These are phyloP conservation scores for Sclerotinia nivalis DNA, from an alignment of 2,329 filamentous ascomycete species.

Conservation along the genomic window DNA sequence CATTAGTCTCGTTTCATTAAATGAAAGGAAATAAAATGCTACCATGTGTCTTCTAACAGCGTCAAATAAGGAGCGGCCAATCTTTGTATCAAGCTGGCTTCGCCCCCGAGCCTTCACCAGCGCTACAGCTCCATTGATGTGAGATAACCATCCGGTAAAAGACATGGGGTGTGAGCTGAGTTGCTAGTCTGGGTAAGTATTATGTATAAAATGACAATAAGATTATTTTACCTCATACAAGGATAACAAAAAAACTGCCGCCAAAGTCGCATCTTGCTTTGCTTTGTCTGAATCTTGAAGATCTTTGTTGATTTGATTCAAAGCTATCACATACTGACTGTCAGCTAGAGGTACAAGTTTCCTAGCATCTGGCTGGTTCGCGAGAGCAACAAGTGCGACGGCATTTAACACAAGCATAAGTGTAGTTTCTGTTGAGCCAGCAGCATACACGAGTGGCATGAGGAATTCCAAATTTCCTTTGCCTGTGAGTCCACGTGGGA, in stretches of 20 bases:
- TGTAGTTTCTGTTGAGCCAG: slow-evolving; percentile 46
- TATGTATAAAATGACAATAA: not conserved
- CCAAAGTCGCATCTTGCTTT: slow-evolving; percentile 55
- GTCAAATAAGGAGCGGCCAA: slow-evolving; percentile 57
- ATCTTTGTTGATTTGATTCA: slow-evolving; percentile 53
- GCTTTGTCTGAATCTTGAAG: slow-evolving; percentile 51
- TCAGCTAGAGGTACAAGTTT: slow-evolving; percentile 46
- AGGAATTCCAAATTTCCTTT: slow-evolving; percentile 60
- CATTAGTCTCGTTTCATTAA: slow-evolving; percentile 45
- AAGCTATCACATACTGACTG: slow-evolving; percentile 54
- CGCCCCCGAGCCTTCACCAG: slow-evolving; percentile 56
- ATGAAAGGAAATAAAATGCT: slow-evolving; percentile 27
- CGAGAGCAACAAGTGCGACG: slow-evolving; percentile 57
- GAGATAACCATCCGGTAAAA: slow-evolving; percentile 59
- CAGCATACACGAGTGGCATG: slow-evolving; percentile 51
- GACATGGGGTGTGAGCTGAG: slow-evolving; percentile 55
- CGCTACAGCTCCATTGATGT: slow-evolving; percentile 60
- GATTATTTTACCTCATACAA: slow-evolving; percentile 54
- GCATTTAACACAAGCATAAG: slow-evolving; percentile 53
- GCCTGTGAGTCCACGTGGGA: slow-evolving; percentile 51
- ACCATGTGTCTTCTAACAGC: slow-evolving; percentile 62
- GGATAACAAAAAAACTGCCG: slow-evolving; percentile 58
- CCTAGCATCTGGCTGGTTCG: slow-evolving; percentile 48
- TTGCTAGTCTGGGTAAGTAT: slow-evolving; percentile 38
- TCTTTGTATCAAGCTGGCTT: slow-evolving; percentile 52